Evolutionary conservation across 2,329 filamentous ascomycete species (phyloP).

Genomic region (Hortaea sp.): DNA sequence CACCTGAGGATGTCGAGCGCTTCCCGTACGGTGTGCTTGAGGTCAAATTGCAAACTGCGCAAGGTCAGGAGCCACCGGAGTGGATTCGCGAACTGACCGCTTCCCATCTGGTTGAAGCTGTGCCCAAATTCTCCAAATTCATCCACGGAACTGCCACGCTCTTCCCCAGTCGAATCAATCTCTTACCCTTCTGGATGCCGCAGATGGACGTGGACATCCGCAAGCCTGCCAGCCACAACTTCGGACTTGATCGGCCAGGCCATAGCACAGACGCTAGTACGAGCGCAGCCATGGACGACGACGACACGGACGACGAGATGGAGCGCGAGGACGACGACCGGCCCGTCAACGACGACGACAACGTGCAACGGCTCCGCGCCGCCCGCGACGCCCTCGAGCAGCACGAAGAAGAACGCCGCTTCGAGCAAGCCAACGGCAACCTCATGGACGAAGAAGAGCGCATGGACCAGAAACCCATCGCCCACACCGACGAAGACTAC

Average conservation of each 20-base stretch:
- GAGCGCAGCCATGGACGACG: slow-evolving; percentile 66
- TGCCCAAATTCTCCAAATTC: slow-evolving; percentile 98
- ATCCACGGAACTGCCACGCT: slow-evolving; percentile 87
- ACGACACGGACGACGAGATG: slow-evolving; percentile 58
- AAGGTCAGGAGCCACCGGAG: slow-evolving; percentile 86
- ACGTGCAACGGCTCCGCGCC: slow-evolving; percentile 38
- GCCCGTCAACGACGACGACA: slow-evolving; percentile 25
- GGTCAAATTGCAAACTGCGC: slow-evolving; percentile 94
- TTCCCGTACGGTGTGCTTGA: slow-evolving; percentile 96
- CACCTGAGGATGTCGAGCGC: slow-evolving; percentile 70
- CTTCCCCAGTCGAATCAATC: slow-evolving; percentile 76
- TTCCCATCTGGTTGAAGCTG: slow-evolving; percentile 94
- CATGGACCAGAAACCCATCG: slow-evolving; percentile 51
- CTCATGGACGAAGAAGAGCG: slow-evolving; percentile 73
- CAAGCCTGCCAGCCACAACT: slow-evolving; percentile 78
- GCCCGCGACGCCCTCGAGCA: slow-evolving; percentile 42
- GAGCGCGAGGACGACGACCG: slow-evolving; percentile 50
- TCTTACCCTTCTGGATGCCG: slow-evolving; percentile 94
- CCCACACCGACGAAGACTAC: slow-evolving; percentile 55
- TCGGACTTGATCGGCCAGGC: slow-evolving; percentile 76
- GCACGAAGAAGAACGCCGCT: slow-evolving; percentile 39
- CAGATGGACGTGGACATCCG: slow-evolving; percentile 98
- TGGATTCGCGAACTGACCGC: slow-evolving; percentile 92
- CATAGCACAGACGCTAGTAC: slow-evolving; percentile 66
- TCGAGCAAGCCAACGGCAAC: slow-evolving; percentile 38